Evolutionary conservation across 2,329 filamentous ascomycete species (phyloP), one percentile per base, ranked within the genome.

Genomic region (Fusarium drepaniforme): DNA sequence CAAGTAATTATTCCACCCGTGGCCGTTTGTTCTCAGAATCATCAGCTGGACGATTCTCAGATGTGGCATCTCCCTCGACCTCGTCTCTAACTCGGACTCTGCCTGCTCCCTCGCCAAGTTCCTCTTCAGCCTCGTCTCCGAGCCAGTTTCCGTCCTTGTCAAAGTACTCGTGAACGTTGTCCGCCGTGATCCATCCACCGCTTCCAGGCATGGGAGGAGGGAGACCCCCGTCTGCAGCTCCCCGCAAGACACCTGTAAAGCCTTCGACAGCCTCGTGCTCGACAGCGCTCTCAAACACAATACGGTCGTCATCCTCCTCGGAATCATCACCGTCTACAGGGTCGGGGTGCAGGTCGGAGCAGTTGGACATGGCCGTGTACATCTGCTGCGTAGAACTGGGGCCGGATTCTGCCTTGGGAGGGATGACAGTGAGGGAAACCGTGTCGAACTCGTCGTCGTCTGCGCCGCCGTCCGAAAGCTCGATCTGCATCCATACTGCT

Each of bases 151-250:
- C 94, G 11, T 95, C 89, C 72, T 89, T 91, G 77, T 97, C 94
- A 82, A 97, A 94, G 80, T 91, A 97, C 76, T 97, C 90, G 74
- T 93, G 88, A 81, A 97, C 92, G 78, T 98, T 98, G 67, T 98
- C 96, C 11, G 94, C 93, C 18, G 96, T 98, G 80, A 98, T 95
- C 94, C 94, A 96, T 0, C 93, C 93, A 0, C 90, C 90, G 60
- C 93, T 94, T 1, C 93, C 93, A 0, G 93, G 93, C 82, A 93
- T 90, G 0, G 91, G 89, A 2, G 91, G 90, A n/a, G 91, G 91
- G 28, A 93, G 79, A 3, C 87, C 88, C 1, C 89, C 89, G 66
- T 85, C 83, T 8, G 77, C 76, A 15, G 83, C 82, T 18, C 88
- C 88, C 44, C 82, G 84, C 62, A 90, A 82, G 8, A 91, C 89